These are phyloP conservation scores for Alternaria arborescens DNA, from an alignment of 2,329 filamentous ascomycete genomes.

Conservation along the genomic window DNA sequence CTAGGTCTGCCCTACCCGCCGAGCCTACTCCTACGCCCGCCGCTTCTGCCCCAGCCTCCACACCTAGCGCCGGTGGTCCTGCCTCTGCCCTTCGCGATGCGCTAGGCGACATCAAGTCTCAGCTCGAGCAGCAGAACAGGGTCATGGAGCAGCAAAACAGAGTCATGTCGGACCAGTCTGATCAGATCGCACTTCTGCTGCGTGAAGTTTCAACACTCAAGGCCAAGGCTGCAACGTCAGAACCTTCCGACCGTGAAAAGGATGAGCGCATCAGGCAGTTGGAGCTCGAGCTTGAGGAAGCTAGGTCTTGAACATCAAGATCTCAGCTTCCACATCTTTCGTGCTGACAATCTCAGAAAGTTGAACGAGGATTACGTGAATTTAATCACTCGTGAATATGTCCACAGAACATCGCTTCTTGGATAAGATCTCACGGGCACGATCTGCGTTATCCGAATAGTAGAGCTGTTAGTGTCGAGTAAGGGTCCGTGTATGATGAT, in stretches of 20 bases:
- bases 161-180: slow-evolving; percentile 78
- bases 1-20: slow-evolving; percentile 48
- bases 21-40: slow-evolving; percentile 51
- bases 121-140: slow-evolving; percentile 79
- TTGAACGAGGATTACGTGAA: background rate
- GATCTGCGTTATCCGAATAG: background rate
- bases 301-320: slow-evolving; percentile 41
- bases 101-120: slow-evolving; percentile 77
- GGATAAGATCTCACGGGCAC: slow-evolving; percentile 3
- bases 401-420: slow-evolving; percentile 1
- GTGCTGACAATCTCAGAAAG: background rate
- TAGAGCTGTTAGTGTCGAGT: background rate
- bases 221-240: slow-evolving; percentile 68
- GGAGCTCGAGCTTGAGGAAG: slow-evolving; percentile 54
- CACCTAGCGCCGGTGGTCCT: slow-evolving; percentile 54
- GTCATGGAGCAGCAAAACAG: slow-evolving; percentile 81
- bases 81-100: slow-evolving; percentile 68
- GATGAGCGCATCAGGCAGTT: slow-evolving; percentile 53
- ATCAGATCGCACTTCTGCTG: slow-evolving; percentile 75
- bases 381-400: slow-evolving; percentile 6
- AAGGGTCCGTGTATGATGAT: slow-evolving; percentile 15
- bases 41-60: slow-evolving; percentile 49
- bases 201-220: slow-evolving; percentile 72
- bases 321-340: background rate
- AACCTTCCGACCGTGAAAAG: slow-evolving; percentile 47